Evolutionary conservation across 1,284 basidiomycete genomes (phyloP), one percentile per base, ranked within the genome.

Genomic region (Exobasidium cylindrosporum): DNA sequence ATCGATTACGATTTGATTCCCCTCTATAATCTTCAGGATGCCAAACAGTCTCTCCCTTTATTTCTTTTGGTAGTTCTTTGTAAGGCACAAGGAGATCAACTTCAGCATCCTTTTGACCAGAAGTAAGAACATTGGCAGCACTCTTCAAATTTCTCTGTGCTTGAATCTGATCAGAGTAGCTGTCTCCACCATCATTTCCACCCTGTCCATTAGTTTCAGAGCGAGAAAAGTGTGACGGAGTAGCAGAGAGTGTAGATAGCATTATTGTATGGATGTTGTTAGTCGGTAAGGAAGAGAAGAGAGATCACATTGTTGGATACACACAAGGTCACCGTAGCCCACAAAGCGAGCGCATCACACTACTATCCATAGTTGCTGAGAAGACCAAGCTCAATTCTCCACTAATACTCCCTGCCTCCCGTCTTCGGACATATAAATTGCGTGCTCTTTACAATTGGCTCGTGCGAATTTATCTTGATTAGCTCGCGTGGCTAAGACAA

Each of bases 31-130:
- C 72, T 6, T 73, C 68, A 0, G 74, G 72, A 14, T 74, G 66
- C 74, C 73, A 76, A 2, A 76, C 65, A 1, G 72, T 73, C 4
- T 46, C 67, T 57, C 58, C 81, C 73, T 67, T 69, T 59, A 82
- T 71, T 47, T 78, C 57, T 62, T 74, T 73, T 17, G 82, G 82
- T 57, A 82, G 79, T 6, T 68, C 54, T 0, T 62, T 47, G 69
- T 82, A 82, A 0, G 80, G 73, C 2, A 67, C 71, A 23, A 76
- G 50, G 24, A 68, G 64, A 4, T 60, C 54, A 3, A 66, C 54
- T 29, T 66, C 62, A 40, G 65, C 67, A 28, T 76, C 74, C 64
- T 76, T 70, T 62, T 76, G 74, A 17, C 74, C 74, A 0, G 72
- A 76, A 13, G 74, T 76, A 28, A 76, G 70, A 49, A 74, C 68